Conservation (phyloP, 1,139 yeast species). For the Blastobotrys buckinghamii region DNA sequence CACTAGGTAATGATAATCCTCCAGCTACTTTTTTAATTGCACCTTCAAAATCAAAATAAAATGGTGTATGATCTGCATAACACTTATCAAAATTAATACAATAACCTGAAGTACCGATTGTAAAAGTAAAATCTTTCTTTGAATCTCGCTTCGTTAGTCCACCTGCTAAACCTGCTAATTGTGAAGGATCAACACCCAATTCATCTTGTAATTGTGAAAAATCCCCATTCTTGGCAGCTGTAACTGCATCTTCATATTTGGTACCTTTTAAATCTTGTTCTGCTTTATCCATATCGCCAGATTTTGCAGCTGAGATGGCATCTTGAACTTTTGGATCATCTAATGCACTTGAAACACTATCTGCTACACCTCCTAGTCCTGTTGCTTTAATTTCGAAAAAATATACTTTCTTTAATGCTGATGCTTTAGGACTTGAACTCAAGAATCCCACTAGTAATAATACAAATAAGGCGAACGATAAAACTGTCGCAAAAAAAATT, state of each 20-base stretch:
- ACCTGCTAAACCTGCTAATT: not conserved
- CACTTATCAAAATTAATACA: conserved; percentile 9
- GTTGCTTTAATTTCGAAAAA: conserved; percentile 5
- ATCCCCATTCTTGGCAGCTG: conserved; percentile 4
- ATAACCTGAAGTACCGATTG: conserved; percentile 11
- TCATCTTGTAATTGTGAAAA: not conserved
- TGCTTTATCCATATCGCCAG: not conserved
- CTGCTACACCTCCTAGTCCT: not conserved
- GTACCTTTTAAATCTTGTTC: not conserved
- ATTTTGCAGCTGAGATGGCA: not conserved
- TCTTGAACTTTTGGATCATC: not conserved
- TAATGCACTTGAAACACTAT: not conserved
- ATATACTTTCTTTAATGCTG: conserved; percentile 3
- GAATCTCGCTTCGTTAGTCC: not conserved
- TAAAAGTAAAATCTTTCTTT: conserved; percentile 1
- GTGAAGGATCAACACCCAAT: not conserved
- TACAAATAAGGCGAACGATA: conserved; percentile 1
- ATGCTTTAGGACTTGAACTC: conserved; percentile 6
- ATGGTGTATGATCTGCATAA: conserved; percentile 8
- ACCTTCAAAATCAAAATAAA: conserved; percentile 10
- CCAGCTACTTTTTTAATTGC: conserved; percentile 2
- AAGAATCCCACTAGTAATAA: conserved; percentile 5
- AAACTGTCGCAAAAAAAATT: conserved; percentile 2
- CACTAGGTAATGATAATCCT: conserved; percentile 5
- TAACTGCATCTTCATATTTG: not conserved